A percentile compares a stretch with the other conserved stretches of the same genome.
phyloP scores from a whole-genome alignment of 75 land plant genomes.

The Picea sitchensis region DNA sequence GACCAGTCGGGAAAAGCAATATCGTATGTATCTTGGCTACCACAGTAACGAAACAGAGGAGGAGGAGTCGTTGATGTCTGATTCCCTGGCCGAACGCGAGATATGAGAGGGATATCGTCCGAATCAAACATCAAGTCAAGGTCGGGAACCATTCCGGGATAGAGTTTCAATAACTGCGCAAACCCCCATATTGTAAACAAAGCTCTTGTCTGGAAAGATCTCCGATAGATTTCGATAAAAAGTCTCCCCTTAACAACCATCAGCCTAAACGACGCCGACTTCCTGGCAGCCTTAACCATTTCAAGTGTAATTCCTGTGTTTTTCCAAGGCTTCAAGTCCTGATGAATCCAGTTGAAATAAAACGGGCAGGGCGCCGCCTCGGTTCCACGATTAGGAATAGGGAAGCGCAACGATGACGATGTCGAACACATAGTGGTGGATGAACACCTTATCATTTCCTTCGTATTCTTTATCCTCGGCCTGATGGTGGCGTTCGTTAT shows the following conservation, averaged over 20 bases:
- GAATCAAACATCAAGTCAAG: constrained; percentile 60
- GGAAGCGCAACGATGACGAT: background rate
- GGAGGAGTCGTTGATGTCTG: constrained; percentile 29
- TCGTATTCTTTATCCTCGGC: background rate
- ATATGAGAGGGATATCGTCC: constrained; percentile 41
- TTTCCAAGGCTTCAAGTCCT: constrained; percentile 8
- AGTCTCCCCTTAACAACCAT: constrained; percentile 33
- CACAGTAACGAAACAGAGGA: constrained; percentile 60
- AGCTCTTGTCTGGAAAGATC: constrained; percentile 52
- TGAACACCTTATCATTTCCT: background rate
- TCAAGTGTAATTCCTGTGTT: constrained; percentile 39
- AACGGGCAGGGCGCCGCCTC: constrained; percentile 34
- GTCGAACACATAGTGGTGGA: background rate
- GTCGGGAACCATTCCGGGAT: constrained; percentile 59
- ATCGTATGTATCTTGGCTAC: constrained; percentile 26
- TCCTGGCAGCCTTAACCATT: constrained; percentile 27
- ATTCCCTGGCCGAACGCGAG: background rate
- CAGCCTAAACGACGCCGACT: constrained; percentile 34
- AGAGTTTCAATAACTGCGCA: constrained; percentile 42
- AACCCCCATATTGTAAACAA: constrained; percentile 60
- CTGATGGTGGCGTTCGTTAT: no score
- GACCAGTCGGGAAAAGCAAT: constrained; percentile 15
- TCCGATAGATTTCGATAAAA: constrained; percentile 29
- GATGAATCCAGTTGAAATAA: constrained; percentile 22
- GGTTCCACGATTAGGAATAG: background rate